Evolutionary conservation across 2,329 filamentous ascomycete species (phyloP).

Genomic region (Helotiales sp.): DNA sequence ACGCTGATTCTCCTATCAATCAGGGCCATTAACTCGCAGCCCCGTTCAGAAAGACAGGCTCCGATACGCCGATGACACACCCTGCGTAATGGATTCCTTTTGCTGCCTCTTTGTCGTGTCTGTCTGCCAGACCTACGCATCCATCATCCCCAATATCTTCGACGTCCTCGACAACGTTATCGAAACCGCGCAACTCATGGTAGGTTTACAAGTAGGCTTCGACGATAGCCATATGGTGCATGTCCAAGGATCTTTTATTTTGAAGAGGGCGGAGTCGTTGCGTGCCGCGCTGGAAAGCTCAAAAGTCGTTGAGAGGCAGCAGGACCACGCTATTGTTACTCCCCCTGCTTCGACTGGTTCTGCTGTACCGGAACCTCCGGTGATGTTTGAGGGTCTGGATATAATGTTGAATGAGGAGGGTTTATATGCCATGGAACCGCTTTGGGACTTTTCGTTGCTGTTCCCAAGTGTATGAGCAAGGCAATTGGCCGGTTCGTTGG

Average conservation of each 20-base stretch:
- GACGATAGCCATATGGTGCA: conserved; percentile 7
- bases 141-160: conserved; percentile 14
- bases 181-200: conserved; percentile 18
- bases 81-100: conserved; percentile 17
- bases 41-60: conserved; percentile 21
- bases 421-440: conserved; percentile 17
- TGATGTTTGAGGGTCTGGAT: conserved; percentile 20
- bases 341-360: neutral
- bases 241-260: conserved; percentile 8
- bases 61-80: conserved; percentile 17
- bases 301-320: neutral
- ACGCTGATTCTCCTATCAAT: neutral
- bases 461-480: conserved; percentile 1
- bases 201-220: conserved; percentile 8
- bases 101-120: conserved; percentile 20
- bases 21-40: conserved; percentile 13
- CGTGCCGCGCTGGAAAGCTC: conserved; percentile 3
- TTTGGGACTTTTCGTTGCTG: conserved; percentile 20
- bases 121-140: conserved; percentile 15
- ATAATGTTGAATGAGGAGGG: conserved; percentile 14
- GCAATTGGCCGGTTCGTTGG: neutral
- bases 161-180: conserved; percentile 19
- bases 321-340: neutral
- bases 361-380: neutral
- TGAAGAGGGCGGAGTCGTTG: conserved; percentile 16